phyloP scores from a whole-genome alignment of 73 alveolate species.

The Paramecium primaurelia region DNA sequence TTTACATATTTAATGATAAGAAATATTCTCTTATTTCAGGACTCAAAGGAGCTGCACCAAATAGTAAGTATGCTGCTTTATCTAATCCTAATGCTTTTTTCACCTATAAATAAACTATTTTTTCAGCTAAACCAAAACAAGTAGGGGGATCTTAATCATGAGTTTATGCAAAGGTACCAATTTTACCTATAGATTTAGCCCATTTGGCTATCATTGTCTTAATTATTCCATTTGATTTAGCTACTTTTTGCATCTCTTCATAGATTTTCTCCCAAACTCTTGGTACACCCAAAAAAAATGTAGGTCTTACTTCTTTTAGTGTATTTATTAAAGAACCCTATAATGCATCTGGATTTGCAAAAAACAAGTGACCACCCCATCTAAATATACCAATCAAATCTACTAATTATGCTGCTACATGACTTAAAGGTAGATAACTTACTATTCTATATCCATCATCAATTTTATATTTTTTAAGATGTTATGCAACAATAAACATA shows the following conservation, averaged over 20 bases:
- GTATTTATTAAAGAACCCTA: conserved; percentile 65
- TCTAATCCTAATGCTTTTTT: conserved; percentile 68
- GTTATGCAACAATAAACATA: background rate
- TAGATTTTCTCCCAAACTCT: conserved; percentile 81
- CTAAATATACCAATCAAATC: conserved; percentile 46
- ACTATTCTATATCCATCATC: conserved; percentile 53
- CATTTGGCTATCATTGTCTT: conserved; percentile 61
- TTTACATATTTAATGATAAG: conserved; percentile 60
- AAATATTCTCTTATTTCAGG: conserved; percentile 62
- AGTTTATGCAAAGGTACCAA: conserved; percentile 8
- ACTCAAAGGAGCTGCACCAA: conserved; percentile 72
- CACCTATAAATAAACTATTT: conserved; percentile 39
- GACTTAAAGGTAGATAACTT: conserved; percentile 70
- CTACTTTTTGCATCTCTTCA: conserved; percentile 63
- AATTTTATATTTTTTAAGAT: background rate
- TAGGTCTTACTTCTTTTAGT: conserved; percentile 66
- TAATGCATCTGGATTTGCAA: conserved; percentile 68
- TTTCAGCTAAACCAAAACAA: conserved; percentile 61
- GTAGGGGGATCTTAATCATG: conserved; percentile 51
- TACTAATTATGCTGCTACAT: conserved; percentile 63
- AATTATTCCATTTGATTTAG: conserved; percentile 5
- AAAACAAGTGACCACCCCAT: conserved; percentile 58
- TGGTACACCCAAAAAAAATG: conserved; percentile 72
- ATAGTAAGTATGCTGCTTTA: conserved; percentile 10
- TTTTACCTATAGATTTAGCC: conserved; percentile 65